Evolutionary conservation across 2,329 filamentous ascomycete genomes (phyloP), one percentile per base, ranked within the genome.

Genomic region (Ophiostoma pallidulum): DNA sequence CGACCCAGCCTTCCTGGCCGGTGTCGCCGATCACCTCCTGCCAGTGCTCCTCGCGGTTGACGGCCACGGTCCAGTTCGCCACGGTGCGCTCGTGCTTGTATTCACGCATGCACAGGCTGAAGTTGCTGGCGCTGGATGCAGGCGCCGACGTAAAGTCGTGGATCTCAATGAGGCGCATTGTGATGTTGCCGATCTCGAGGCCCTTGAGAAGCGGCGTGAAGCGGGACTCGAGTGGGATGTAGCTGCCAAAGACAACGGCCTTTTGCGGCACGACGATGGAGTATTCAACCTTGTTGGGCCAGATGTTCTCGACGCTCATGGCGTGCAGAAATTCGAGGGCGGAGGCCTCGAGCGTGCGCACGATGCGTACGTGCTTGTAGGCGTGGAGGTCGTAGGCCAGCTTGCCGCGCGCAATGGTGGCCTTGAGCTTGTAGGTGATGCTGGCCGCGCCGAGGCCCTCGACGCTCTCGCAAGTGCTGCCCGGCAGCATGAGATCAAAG

Each of bases 261-360:
- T 96, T 96, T 59, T 88, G 90, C 0, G 92, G 91, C 10, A 94
- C 86, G 49, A 87, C 80, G 53, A 98, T 89, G 26, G 88, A 91
- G 68, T 98, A 98, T 63, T 94, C 87, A 57, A 97, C 78, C 71
- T 98, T 98, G 70, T 95, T 92, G 6, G 89, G 86, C 92, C 92
- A 98, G 54, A 94, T 85, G 60, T 96, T 96, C 65, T 96, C 90
- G 54, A 97, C 90, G 53, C 86, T 87, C 87, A 96, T 92, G 41
- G 88, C 84, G 64, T 97, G 85, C 32, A 85, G 74, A 53, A 90
- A 76, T 61, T 91, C 86, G 50, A 90, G 72, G 10, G 85, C 84
- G 43, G 81, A 82, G 10, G 85, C 76, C 51, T 87, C 84, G 40
- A 90, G 69, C 0, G 86, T 91, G 48, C 86, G 78, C 49, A 91